Conservation (phyloP, 2,329 filamentous ascomycete genomes). For the Stemphylium beticola region DNA sequence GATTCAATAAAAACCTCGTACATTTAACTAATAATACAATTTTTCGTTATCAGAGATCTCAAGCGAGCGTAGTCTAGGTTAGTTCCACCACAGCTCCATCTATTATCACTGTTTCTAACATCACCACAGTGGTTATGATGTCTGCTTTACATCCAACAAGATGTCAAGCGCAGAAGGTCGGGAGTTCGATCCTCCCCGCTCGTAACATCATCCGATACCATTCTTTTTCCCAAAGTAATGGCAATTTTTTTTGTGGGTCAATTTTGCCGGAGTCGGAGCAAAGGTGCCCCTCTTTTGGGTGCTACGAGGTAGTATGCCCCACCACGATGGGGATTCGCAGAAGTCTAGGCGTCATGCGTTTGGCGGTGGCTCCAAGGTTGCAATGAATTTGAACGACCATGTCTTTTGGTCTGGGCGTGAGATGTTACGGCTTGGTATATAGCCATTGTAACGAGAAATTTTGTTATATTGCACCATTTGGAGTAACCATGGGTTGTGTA, state of each 20-base stretch:
- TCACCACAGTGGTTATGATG: conserved; percentile 43
- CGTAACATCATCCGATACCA: conserved; percentile 27
- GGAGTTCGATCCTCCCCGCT: conserved; percentile 46
- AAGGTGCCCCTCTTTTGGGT: conserved; percentile 3
- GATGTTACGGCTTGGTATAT: background rate
- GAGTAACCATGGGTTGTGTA: conserved; percentile 22
- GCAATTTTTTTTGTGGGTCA: background rate
- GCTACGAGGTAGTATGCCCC: conserved; percentile 5
- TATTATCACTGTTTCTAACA: too few relatives aligned
- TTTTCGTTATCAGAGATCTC: background rate
- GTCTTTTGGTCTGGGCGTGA: background rate
- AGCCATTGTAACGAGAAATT: fast-evolving
- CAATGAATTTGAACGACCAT: too few relatives aligned
- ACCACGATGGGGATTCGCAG: conserved; percentile 1
- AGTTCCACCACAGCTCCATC: too few relatives aligned
- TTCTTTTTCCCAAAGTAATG: conserved; percentile 20
- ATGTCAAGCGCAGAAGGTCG: conserved; percentile 46
- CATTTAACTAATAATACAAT: too few relatives aligned
- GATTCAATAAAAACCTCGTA: too few relatives aligned
- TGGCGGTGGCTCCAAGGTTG: background rate
- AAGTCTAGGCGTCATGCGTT: conserved; percentile 15
- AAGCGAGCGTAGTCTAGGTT: conserved; percentile 25
- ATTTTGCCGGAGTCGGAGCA: background rate
- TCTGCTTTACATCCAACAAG: conserved; percentile 44
- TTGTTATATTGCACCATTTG: conserved; percentile 13